Evolutionary conservation across 306 rosid genomes (phyloP), one percentile per base, ranked within the genome.

Genomic region (Gillenia trifoliata): DNA sequence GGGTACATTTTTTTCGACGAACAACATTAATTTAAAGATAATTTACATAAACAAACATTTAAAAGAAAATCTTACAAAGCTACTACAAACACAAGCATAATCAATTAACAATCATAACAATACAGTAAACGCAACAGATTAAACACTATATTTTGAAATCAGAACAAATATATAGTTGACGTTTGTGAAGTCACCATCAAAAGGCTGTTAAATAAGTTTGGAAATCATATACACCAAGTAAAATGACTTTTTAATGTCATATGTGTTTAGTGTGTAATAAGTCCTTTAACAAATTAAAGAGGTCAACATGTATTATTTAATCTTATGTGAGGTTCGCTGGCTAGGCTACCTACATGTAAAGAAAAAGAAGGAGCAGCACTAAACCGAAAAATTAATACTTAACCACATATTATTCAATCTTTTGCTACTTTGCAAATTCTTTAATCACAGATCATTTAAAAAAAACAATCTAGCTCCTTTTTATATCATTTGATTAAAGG

Each of bases 121-220:
- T 7, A 0, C 20, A 1, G 52, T 47, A 15, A 20, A 10, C 4
- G 45, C 3, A 40, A 40, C 13, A 40, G 45, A 29, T 3, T 3
- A n/a, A 11, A 1, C 60, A n/a, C 28, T 22, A 8, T 26, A 55
- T 55, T 55, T 55, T 22, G 60, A 55, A 73, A 60, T 41, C 17
- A 70, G n/a, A n/a, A n/a, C n/a, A 70, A 60, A 75, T 57, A 79
- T 45, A 36, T 74, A 68, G 79, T 74, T 75, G 76, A 80, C 73
- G 23, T 68, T 50, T 68, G 40, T 8, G 26, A 61, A 47, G 79
- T 68, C 71, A 23, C 66, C 13, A 54, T 80, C 72, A n/a, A n/a
- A 52, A 19, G 55, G 54, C 4, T 16, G 15, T 16, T 29, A 29
- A 75, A 33, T 33, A 20, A 59, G 68, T 69, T 75, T 29, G 72